These are phyloP conservation scores for Apophysomyces trapeziformis DNA, from an alignment of 371 early-diverging fungal genomes.

Conservation along the genomic window DNA sequence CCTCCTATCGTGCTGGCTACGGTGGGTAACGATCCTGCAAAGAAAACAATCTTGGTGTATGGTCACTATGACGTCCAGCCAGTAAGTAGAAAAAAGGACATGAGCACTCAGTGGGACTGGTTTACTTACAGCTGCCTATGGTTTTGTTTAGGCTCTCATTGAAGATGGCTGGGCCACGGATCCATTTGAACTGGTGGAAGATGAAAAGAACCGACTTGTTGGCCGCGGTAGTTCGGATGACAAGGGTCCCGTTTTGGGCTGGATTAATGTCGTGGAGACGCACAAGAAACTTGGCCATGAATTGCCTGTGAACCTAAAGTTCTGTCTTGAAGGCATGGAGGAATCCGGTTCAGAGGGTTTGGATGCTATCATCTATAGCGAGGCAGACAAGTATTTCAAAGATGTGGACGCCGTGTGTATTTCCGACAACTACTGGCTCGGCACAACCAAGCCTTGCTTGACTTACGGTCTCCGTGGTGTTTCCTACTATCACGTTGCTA, in stretches of 20 bases:
- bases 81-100: constrained; percentile 33
- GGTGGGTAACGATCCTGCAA: constrained; percentile 87
- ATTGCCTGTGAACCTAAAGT: constrained; percentile 91
- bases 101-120: too few relatives aligned
- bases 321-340: constrained; percentile 97
- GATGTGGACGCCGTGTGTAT: constrained; percentile 95
- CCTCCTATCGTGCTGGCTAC: constrained; percentile 94
- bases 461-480: constrained; percentile 98
- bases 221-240: constrained; percentile 96
- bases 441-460: constrained; percentile 93
- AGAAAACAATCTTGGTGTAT: constrained; percentile 96
- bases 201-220: constrained; percentile 79
- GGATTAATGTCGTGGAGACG: constrained; percentile 94
- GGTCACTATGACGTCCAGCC: constrained; percentile 97
- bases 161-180: constrained; percentile 97
- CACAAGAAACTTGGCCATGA: constrained; percentile 89
- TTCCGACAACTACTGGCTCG: constrained; percentile 97
- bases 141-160: constrained; percentile 67
- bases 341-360: constrained; percentile 91
- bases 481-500: constrained; percentile 81
- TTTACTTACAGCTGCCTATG: too few relatives aligned
- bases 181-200: constrained; percentile 89
- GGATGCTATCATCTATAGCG: constrained; percentile 83
- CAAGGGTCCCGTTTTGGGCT: constrained; percentile 94
- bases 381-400: constrained; percentile 87